A percentile compares a stretch with the other conserved stretches of the same genome.
These are phyloP conservation scores for Penicillium parvum DNA, from an alignment of 495 filamentous ascomycete genomes.

Conservation along the genomic window DNA sequence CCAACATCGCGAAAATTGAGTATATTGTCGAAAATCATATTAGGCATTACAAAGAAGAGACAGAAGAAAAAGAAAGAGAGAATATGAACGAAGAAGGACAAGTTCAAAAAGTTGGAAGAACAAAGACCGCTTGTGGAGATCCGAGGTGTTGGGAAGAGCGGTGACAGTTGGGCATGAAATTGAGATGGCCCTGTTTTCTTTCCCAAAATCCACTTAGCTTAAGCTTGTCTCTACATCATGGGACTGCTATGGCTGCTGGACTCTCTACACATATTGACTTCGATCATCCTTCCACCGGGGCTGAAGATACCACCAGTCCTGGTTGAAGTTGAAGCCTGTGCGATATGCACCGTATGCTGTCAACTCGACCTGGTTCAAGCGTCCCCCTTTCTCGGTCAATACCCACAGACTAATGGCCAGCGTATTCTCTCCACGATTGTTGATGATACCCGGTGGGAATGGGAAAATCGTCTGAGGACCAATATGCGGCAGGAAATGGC, in stretches of 20 bases:
- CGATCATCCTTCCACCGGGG: constrained; percentile 37
- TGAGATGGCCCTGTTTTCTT: constrained; percentile 10
- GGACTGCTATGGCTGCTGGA: not conserved
- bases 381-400: constrained; percentile 35
- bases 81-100: constrained; percentile 2
- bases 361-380: constrained; percentile 33
- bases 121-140: not conserved
- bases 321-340: constrained; percentile 41
- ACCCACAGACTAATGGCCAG: constrained; percentile 48
- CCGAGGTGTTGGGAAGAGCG: constrained; percentile 23
- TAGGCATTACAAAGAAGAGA: constrained; percentile 17
- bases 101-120: not conserved
- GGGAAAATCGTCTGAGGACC: constrained; percentile 48
- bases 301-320: constrained; percentile 42
- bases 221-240: not conserved
- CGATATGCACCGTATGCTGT: constrained; percentile 33
- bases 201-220: constrained; percentile 10
- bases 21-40: constrained; percentile 57
- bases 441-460: constrained; percentile 45
- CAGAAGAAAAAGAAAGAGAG: constrained; percentile 1
- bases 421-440: constrained; percentile 41
- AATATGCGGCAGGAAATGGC: constrained; percentile 47
- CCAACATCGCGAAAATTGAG: constrained; percentile 86
- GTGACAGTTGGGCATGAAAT: constrained; percentile 27
- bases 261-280: constrained; percentile 20